Evolutionary conservation across 192 early-diverging fungal species (phyloP), one percentile per base, ranked within the genome.

Genomic region (Umbelopsis sp.): DNA sequence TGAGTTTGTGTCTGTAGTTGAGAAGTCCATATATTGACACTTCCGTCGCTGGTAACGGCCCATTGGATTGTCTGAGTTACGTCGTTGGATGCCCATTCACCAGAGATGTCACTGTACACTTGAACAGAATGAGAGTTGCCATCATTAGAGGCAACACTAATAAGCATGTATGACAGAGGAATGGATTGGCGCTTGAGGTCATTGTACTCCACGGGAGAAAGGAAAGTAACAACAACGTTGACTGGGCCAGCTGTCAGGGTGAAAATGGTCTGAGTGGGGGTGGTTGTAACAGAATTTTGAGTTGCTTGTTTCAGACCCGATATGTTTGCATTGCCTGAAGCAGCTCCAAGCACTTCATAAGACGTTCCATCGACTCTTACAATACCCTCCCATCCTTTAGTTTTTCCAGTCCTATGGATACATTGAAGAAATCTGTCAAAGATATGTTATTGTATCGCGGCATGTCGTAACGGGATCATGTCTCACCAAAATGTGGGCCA

Each of bases 151-250:
- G 26, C 66, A 11, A 43, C 66, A 8, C 34, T 45, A 25, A 67
- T 25, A 12, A 47, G 45, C 38, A 67, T 24, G 43, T 67, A 67
- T 8, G 45, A 67, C 66, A 67, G 22, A 25, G 66, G 66, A 43
- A 67, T 67, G n/a, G 66, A 67, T 45, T 67, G 66, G 20, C 56
- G 56, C 17, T 62, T 26, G 26, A 62, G 56, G n/a, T 62, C 56
- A 34, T 29, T 62, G 31, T 62, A 62, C 17, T 67, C 66, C 12
- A 67, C 66, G 16, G 66, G 66, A 10, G 66, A 67, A 3, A 67
- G 66, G 22, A 67, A 67, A 45, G 66, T 67, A 16, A 67, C 45
- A 5, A 47, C 45, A 9, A 67, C 66, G 21, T 44, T 31, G 14
- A 67, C 66, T n/a, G 66, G 66, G 24, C 66, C 66, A 22, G 66